Conservation (phyloP, 2,329 filamentous ascomycete genomes). For the Trichoderma harzianum region DNA sequence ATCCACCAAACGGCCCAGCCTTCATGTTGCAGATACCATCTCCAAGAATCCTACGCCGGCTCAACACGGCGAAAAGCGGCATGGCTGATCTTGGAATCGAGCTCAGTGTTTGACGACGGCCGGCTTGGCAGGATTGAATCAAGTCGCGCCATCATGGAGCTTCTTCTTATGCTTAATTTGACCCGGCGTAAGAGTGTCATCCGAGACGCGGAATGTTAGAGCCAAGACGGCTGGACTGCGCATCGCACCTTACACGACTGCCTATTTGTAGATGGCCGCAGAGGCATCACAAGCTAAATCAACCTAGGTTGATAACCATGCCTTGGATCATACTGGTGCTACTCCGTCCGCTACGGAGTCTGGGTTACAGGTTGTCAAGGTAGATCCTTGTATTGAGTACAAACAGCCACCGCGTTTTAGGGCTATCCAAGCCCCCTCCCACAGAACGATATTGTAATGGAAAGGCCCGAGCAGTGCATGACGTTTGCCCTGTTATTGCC, state of each 20-base stretch:
- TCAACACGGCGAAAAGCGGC: background rate
- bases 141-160: background rate
- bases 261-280: background rate
- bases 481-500: background rate
- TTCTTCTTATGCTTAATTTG: constrained; percentile 14
- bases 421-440: background rate
- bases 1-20: background rate
- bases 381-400: background rate
- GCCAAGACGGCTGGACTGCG: background rate
- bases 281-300: background rate
- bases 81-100: background rate
- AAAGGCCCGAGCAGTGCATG: background rate
- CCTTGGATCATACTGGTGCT: background rate
- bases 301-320: background rate
- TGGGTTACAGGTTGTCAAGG: background rate
- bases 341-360: background rate
- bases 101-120: background rate
- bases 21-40: background rate
- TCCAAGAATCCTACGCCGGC: background rate
- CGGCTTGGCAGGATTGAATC: background rate
- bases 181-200: background rate
- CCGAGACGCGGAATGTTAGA: constrained; percentile 3
- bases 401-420: background rate
- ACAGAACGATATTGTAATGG: background rate
- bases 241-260: background rate